Evolutionary conservation across 805 yeast genomes (phyloP).

Genomic region (Spathaspora arborariae): DNA sequence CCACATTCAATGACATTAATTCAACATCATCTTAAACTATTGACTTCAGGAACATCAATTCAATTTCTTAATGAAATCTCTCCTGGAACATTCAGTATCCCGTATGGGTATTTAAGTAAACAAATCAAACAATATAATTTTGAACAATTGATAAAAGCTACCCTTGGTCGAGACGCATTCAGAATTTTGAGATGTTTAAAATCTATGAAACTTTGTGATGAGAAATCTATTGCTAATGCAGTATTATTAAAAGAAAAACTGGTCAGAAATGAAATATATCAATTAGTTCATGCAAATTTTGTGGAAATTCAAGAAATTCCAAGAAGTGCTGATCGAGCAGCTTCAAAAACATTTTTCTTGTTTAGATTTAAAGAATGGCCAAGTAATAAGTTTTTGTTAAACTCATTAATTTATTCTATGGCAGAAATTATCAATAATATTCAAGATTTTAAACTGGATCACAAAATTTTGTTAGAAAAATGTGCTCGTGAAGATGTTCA

Average conservation of each 20-base stretch:
- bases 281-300: constrained; percentile 63
- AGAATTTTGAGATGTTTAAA: constrained; percentile 77
- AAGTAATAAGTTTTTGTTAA: constrained; percentile 31
- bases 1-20: constrained; percentile 34
- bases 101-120: constrained; percentile 50
- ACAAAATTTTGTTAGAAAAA: constrained; percentile 68
- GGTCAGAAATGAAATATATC: constrained; percentile 67
- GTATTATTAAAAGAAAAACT: constrained; percentile 77
- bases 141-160: constrained; percentile 55
- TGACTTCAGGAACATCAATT: constrained; percentile 46
- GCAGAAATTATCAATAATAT: constrained; percentile 48
- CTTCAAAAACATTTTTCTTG: constrained; percentile 79
- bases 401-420: constrained; percentile 49
- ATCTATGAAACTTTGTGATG: constrained; percentile 70
- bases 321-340: constrained; percentile 85
- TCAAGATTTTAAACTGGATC: constrained; percentile 51
- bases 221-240: constrained; percentile 69
- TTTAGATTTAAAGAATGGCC: constrained; percentile 58
- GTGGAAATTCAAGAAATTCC: constrained; percentile 93
- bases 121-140: constrained; percentile 46
- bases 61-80: constrained; percentile 59
- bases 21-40: constrained; percentile 65
- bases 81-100: constrained; percentile 59
- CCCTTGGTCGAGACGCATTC: constrained; percentile 64
- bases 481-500: constrained; percentile 87